A percentile compares a stretch with the other conserved stretches of the same genome.
These are phyloP conservation scores for Rhizopogon roseolus DNA, from an alignment of 768 basidiomycete genomes.

Conservation along the genomic window DNA sequence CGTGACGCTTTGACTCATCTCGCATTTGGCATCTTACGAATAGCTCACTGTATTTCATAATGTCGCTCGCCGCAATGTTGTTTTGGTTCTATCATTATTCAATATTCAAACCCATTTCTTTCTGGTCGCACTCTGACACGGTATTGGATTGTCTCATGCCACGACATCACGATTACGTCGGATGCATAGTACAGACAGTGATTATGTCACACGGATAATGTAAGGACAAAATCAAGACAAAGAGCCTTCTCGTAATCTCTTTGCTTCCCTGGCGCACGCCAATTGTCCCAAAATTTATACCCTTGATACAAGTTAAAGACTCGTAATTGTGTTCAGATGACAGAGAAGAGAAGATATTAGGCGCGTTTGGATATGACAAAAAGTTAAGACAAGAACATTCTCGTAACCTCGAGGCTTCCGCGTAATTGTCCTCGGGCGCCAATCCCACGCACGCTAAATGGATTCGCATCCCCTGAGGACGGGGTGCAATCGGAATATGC, in stretches of 20 bases:
- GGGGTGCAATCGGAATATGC: background rate
- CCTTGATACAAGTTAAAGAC: too few relatives aligned
- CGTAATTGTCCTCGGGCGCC: conserved; percentile 7
- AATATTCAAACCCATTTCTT: conserved; percentile 6
- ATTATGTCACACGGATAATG: background rate
- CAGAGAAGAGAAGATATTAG: background rate
- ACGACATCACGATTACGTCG: background rate
- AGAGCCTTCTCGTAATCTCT: background rate
- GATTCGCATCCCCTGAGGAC: too few relatives aligned
- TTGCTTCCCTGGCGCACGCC: background rate
- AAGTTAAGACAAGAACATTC: background rate
- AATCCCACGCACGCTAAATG: background rate
- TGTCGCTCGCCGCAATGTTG: background rate
- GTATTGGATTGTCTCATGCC: background rate
- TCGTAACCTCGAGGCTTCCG: background rate
- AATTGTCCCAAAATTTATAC: background rate
- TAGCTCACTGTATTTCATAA: conserved; percentile 7
- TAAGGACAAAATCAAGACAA: background rate
- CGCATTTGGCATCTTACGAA: conserved; percentile 1
- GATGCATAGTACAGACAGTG: background rate
- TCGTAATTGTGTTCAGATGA: background rate
- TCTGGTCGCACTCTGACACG: background rate
- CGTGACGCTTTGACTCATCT: conserved; percentile 3
- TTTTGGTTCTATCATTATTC: conserved; percentile 10
- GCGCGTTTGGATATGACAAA: background rate